phyloP scores from a whole-genome alignment of 225 moss, liverwort and hornwort genomes.

The Neckera pumila region DNA sequence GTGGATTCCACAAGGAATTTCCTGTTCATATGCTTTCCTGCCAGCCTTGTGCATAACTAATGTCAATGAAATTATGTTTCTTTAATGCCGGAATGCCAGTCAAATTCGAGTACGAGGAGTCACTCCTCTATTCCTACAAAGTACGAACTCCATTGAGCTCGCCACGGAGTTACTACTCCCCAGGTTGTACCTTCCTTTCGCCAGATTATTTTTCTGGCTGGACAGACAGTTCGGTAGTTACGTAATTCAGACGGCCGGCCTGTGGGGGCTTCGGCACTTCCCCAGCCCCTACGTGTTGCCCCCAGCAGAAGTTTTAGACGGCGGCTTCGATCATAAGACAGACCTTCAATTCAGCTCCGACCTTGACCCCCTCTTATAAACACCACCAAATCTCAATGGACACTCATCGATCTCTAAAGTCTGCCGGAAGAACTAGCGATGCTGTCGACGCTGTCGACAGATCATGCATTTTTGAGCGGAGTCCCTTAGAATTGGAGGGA shows the following conservation, averaged over 20 bases:
- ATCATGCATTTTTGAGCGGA: too few species aligned
- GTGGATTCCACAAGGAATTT: not conserved
- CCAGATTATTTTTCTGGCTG: not conserved
- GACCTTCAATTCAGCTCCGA: not conserved
- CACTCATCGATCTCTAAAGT: not conserved
- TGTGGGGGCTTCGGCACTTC: not conserved
- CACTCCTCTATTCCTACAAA: not conserved
- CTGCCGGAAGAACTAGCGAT: not conserved
- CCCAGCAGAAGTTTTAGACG: not conserved
- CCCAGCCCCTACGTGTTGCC: not conserved
- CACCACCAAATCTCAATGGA: not conserved
- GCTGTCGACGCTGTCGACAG: not conserved
- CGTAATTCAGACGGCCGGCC: not conserved
- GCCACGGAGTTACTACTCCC: not conserved
- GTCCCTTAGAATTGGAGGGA: not conserved
- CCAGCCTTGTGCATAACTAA: too few species aligned
- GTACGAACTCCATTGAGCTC: not conserved
- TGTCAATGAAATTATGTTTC: not conserved
- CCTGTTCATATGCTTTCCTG: not conserved
- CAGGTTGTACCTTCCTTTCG: not conserved
- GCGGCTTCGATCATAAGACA: too few species aligned
- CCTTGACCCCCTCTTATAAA: not conserved
- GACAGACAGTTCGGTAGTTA: not conserved
- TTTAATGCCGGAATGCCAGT: not conserved
- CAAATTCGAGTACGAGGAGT: not conserved